These are phyloP conservation scores for Grosmannia clavigera DNA, from an alignment of 2,329 filamentous ascomycete genomes.

Conservation along the genomic window DNA sequence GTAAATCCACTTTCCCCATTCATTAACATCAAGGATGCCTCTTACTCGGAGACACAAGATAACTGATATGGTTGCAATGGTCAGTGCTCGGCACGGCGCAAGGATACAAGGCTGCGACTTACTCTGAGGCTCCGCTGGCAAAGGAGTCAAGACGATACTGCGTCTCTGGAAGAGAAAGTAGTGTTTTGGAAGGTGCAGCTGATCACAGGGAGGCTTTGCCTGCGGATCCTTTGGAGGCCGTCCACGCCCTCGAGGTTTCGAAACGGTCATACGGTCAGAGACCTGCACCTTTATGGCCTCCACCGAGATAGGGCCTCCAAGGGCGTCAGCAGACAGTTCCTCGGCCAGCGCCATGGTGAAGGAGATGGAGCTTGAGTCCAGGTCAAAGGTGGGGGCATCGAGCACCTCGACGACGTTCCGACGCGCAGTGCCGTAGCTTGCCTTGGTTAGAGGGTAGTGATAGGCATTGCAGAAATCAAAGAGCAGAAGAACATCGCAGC, in stretches of 20 bases:
- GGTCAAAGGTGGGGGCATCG: constrained; percentile 4
- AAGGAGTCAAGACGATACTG: constrained; percentile 9
- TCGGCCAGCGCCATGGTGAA: constrained; percentile 10
- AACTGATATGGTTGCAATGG: constrained; percentile 1
- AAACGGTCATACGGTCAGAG: constrained; percentile 5
- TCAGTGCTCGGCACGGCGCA: not conserved
- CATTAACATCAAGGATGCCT: constrained; percentile 4
- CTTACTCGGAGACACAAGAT: constrained; percentile 11
- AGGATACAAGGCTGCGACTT: not conserved
- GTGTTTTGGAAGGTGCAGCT: constrained; percentile 9
- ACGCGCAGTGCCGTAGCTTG: not conserved
- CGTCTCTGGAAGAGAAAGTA: constrained; percentile 8
- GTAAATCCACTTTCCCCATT: constrained; percentile 13
- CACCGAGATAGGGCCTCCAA: not conserved
- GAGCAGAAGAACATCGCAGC: constrained; percentile 11
- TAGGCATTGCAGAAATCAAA: constrained; percentile 9
- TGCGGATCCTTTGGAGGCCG: constrained; percentile 9
- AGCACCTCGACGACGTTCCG: constrained; percentile 11
- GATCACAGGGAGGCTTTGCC: not conserved
- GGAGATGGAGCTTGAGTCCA: not conserved
- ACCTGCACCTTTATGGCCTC: constrained; percentile 4
- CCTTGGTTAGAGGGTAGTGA: constrained; percentile 4
- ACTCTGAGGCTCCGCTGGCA: constrained; percentile 9
- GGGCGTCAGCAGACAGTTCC: constrained; percentile 4
- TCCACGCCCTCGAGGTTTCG: constrained; percentile 8